Percentiles rank a stretch among this genome's conserved stretches.
These are phyloP conservation scores for Malassezia japonica DNA, from an alignment of 1,284 basidiomycete genomes.

Conservation along the genomic window DNA sequence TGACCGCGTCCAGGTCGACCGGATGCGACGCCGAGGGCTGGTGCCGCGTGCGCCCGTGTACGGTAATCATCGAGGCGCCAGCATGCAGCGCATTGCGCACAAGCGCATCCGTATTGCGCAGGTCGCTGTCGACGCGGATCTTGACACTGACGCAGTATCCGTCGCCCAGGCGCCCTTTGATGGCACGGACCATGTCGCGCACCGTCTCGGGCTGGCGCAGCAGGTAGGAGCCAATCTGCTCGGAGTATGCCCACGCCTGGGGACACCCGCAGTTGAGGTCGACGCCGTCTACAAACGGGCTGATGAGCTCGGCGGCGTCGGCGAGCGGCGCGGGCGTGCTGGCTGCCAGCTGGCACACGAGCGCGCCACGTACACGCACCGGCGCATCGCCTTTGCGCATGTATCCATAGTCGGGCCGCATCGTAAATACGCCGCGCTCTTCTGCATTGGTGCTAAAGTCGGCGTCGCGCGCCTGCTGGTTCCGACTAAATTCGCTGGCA, in stretches of 20 bases:
- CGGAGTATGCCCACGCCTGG: conserved; percentile 48
- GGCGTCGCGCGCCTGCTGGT: conserved; percentile 53
- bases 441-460: conserved; percentile 54
- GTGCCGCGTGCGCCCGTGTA: conserved; percentile 57
- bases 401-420: not conserved
- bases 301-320: conserved; percentile 56
- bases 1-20: conserved; percentile 53
- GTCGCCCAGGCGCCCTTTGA: conserved; percentile 54
- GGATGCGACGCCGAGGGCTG: conserved; percentile 53
- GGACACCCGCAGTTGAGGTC: conserved; percentile 56
- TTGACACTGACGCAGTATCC: conserved; percentile 56
- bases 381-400: not conserved
- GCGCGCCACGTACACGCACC: conserved; percentile 50
- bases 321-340: conserved; percentile 53
- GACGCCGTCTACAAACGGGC: conserved; percentile 54
- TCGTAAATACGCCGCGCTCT: conserved; percentile 51
- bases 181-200: conserved; percentile 54
- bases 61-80: conserved; percentile 53
- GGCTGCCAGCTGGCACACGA: conserved; percentile 57
- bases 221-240: conserved; percentile 56
- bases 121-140: conserved; percentile 55
- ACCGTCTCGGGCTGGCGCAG: conserved; percentile 56
- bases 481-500: conserved; percentile 55
- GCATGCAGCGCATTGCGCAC: conserved; percentile 52
- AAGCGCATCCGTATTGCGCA: conserved; percentile 53